A percentile compares a stretch with the other conserved stretches of the same genome.
These are phyloP conservation scores for Epichloe festucae DNA, from an alignment of 2,329 filamentous ascomycete species.

Conservation along the genomic window DNA sequence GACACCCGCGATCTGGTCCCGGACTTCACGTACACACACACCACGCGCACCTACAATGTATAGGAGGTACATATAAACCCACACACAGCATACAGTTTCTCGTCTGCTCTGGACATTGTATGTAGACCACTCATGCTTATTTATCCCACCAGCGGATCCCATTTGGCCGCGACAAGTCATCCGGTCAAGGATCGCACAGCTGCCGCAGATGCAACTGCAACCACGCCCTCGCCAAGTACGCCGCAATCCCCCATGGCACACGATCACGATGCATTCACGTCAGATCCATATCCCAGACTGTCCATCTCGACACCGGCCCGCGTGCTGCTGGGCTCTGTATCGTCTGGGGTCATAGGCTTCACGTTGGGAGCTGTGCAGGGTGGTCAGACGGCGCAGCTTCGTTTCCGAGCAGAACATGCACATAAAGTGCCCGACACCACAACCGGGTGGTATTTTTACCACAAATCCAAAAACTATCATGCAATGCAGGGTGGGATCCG, in stretches of 20 bases:
- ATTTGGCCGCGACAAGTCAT: not conserved
- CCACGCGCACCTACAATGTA: too few relatives aligned
- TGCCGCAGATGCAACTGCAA: conserved; percentile 1
- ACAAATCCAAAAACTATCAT: conserved; percentile 95
- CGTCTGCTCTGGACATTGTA: too few relatives aligned
- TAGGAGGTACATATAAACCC: too few relatives aligned
- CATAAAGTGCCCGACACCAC: conserved; percentile 78
- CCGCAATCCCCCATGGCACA: conserved; percentile 9
- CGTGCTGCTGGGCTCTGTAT: conserved; percentile 48
- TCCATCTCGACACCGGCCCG: conserved; percentile 53
- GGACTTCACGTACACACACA: too few relatives aligned
- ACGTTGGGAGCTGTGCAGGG: conserved; percentile 60
- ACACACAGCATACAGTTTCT: too few relatives aligned
- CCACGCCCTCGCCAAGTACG: not conserved
- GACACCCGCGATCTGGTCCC: too few relatives aligned
- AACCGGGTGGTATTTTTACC: conserved; percentile 94
- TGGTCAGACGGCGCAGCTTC: conserved; percentile 59
- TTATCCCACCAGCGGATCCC: not conserved
- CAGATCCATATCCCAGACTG: conserved; percentile 30
- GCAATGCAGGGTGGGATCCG: conserved; percentile 63
- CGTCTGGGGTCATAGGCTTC: conserved; percentile 57
- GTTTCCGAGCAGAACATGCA: conserved; percentile 90
- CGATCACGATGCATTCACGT: conserved; percentile 11
- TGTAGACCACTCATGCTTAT: too few relatives aligned
- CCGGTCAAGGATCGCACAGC: not conserved